Conservation (phyloP, 2,329 filamentous ascomycete genomes). For the Chaetomium strumarium region DNA sequence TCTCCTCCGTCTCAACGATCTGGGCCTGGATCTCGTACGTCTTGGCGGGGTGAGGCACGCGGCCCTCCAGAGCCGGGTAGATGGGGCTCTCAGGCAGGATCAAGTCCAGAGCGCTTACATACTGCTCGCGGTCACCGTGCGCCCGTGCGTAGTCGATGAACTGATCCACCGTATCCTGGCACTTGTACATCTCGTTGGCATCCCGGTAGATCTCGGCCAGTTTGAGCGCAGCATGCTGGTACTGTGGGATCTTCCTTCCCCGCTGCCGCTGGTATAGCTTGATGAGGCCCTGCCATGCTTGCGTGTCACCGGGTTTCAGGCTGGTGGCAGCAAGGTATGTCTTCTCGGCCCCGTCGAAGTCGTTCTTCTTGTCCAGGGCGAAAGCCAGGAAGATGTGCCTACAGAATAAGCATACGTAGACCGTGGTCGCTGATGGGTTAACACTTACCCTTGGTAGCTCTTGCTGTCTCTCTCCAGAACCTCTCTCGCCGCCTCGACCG, state of each 20-base stretch:
- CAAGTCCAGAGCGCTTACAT: conserved; percentile 68
- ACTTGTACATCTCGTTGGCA: conserved; percentile 57
- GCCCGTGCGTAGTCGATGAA: conserved; percentile 68
- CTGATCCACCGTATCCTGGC: conserved; percentile 67
- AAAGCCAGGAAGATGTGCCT: conserved; percentile 85
- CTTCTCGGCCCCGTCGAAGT: conserved; percentile 65
- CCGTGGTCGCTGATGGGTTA: no score
- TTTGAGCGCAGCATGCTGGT: conserved; percentile 65
- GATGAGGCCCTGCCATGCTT: conserved; percentile 86
- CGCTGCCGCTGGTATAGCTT: conserved; percentile 78
- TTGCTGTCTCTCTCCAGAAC: conserved; percentile 66
- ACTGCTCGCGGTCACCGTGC: conserved; percentile 66
- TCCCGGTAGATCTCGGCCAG: conserved; percentile 70
- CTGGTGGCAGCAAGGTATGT: conserved; percentile 68
- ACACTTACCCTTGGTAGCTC: conserved; percentile 71
- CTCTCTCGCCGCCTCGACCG: conserved; percentile 60
- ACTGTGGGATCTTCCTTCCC: conserved; percentile 61
- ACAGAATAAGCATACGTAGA: neutral
- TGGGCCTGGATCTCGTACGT: conserved; percentile 80
- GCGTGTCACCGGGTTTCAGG: conserved; percentile 68
- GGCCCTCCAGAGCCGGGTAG: conserved; percentile 77
- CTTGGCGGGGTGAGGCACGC: conserved; percentile 69
- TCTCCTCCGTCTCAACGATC: conserved; percentile 79
- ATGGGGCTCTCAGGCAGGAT: conserved; percentile 75
- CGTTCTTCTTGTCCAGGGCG: conserved; percentile 70